Evolutionary conservation across 2,329 filamentous ascomycete genomes (phyloP).

Genomic region (Emergomyces orientalis): DNA sequence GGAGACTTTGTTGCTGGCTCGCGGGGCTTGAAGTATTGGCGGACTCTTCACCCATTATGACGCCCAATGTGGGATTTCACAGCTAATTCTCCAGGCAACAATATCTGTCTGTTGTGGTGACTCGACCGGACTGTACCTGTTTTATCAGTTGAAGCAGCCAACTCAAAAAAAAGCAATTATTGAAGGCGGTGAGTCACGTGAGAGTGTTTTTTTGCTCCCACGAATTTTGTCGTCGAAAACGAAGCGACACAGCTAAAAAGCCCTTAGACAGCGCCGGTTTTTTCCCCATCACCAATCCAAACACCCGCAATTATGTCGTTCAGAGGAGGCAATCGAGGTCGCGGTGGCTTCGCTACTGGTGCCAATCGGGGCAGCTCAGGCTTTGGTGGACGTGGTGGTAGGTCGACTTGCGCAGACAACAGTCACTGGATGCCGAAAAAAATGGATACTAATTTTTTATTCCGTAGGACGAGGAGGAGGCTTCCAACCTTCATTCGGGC

Average conservation of each 20-base stretch:
- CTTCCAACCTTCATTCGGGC: slow-evolving; percentile 53
- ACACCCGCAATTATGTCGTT: slow-evolving; percentile 49
- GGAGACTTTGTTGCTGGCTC: slow-evolving; percentile 23
- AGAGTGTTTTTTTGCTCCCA: slow-evolving; percentile 10
- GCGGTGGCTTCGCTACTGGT: slow-evolving; percentile 42
- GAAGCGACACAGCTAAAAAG: not conserved
- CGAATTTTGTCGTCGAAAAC: slow-evolving; percentile 9
- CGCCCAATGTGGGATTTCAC: not conserved
- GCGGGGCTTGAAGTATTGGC: slow-evolving; percentile 18
- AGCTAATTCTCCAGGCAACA: not conserved
- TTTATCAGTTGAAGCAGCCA: not conserved
- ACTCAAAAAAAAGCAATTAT: not conserved
- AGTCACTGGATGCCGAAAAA: slow-evolving; percentile 18
- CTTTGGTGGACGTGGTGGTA: slow-evolving; percentile 36
- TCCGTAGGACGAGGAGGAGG: slow-evolving; percentile 52
- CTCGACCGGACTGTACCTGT: not conserved
- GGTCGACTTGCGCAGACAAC: slow-evolving; percentile 15
- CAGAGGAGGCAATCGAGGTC: slow-evolving; percentile 48
- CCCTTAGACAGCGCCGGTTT: not conserved
- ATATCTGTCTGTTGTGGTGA: not conserved
- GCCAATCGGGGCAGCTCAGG: slow-evolving; percentile 42
- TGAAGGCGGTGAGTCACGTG: slow-evolving; percentile 19
- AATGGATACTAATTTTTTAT: slow-evolving; percentile 23
- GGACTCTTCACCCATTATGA: slow-evolving; percentile 13
- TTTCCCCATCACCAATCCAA: not conserved